Evolutionary conservation across 2,329 filamentous ascomycete genomes (phyloP).

Genomic region (Xylaria hypoxylon): DNA sequence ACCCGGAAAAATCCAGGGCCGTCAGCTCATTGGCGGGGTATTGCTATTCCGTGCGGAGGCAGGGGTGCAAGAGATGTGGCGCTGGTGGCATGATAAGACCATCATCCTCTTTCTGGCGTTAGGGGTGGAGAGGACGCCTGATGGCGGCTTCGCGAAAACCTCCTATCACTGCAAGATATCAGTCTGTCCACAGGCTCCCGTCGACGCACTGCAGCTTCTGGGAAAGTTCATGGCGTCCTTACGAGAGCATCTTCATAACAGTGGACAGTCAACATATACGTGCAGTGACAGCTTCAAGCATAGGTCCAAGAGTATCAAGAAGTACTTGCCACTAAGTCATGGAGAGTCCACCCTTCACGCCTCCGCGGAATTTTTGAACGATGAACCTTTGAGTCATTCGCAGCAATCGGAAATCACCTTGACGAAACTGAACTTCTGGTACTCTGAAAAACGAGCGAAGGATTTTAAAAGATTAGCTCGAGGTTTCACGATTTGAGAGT

Average conservation of each 20-base stretch:
- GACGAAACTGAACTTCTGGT: slow-evolving; percentile 15
- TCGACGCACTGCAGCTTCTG: slow-evolving; percentile 5
- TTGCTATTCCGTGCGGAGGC: not conserved
- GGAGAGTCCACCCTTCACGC: slow-evolving; percentile 10
- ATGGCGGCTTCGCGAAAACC: slow-evolving; percentile 2
- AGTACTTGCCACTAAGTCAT: not conserved
- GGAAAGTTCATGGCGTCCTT: not conserved
- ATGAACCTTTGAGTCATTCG: slow-evolving; percentile 24
- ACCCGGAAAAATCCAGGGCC: not conserved
- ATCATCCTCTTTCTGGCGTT: slow-evolving; percentile 11
- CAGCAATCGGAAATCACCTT: slow-evolving; percentile 26
- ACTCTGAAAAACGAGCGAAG: not conserved
- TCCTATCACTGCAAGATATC: slow-evolving; percentile 5
- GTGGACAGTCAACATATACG: slow-evolving; percentile 5
- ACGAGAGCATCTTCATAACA: not conserved
- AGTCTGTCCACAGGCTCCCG: not conserved
- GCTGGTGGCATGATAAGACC: slow-evolving; percentile 1
- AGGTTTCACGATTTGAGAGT: slow-evolving; percentile 2
- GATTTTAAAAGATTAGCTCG: not conserved
- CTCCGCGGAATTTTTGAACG: slow-evolving; percentile 11
- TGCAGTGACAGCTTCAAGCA: slow-evolving; percentile 18
- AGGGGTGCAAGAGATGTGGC: not conserved
- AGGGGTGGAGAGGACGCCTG: slow-evolving; percentile 7
- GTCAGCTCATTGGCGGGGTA: slow-evolving; percentile 20
- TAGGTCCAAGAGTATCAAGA: not conserved